phyloP scores from a whole-genome alignment of 108 stramenopile species.

The Fistulifera solaris region DNA sequence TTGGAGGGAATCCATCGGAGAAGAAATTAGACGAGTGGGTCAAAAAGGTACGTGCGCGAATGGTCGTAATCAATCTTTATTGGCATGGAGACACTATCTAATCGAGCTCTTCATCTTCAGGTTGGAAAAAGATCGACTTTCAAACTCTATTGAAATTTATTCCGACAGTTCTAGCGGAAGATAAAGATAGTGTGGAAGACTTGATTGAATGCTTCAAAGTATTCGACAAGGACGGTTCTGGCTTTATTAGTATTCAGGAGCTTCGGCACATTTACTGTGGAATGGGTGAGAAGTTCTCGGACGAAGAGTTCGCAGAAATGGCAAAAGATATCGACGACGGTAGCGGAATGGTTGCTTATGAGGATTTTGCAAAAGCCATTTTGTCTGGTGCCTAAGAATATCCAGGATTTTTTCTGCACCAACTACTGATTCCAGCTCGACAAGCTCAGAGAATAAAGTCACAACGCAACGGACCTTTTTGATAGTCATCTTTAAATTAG shows the following conservation, averaged over 20 bases:
- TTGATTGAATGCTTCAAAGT: not conserved
- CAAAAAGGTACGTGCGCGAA: not conserved
- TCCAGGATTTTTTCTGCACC: too few species aligned
- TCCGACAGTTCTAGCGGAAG: not conserved
- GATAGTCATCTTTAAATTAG: too few species aligned
- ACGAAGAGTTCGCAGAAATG: not conserved
- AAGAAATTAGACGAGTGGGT: constrained; percentile 1
- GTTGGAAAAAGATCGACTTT: not conserved
- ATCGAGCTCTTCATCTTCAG: not conserved
- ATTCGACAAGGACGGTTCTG: constrained; percentile 1
- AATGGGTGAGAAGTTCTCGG: constrained; percentile 1
- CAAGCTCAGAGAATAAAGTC: too few species aligned
- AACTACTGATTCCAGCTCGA: too few species aligned
- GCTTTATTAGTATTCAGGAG: not conserved
- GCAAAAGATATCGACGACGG: not conserved
- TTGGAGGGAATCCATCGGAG: not conserved
- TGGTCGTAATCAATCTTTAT: not conserved
- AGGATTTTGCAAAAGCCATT: not conserved
- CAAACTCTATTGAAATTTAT: not conserved
- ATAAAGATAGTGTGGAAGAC: not conserved
- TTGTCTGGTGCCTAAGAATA: not conserved
- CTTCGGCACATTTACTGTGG: not conserved
- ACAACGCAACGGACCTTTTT: too few species aligned
- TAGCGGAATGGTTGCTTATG: not conserved
- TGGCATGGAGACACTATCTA: not conserved